Conservation (phyloP, 306 rosid species). For the Lotus japonicus region DNA sequence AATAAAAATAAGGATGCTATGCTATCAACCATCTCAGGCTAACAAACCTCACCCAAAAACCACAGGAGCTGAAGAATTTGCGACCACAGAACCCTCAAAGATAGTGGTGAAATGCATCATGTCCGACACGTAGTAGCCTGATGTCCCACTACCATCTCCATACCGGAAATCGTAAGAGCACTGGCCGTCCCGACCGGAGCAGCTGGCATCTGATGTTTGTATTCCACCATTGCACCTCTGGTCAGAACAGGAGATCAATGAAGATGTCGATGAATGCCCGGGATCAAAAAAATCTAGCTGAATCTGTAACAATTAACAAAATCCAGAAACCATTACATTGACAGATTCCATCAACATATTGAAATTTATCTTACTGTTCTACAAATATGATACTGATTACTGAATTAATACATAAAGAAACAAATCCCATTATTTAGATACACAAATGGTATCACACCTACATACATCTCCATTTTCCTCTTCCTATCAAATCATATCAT, state of each 20-base stretch:
- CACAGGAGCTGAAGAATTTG: constrained; percentile 75
- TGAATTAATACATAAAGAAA: background rate
- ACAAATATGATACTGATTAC: constrained; percentile 9
- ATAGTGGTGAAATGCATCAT: constrained; percentile 59
- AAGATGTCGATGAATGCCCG: constrained; percentile 63
- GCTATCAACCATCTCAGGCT: constrained; percentile 7
- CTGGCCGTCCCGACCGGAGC: constrained; percentile 65
- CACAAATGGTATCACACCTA: no score
- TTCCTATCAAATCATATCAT: no score
- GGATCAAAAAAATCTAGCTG: constrained; percentile 66
- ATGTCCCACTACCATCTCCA: constrained; percentile 97
- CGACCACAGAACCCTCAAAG: constrained; percentile 43
- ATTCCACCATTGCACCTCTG: constrained; percentile 60
- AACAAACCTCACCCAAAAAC: constrained; percentile 74
- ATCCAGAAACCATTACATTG: constrained; percentile 15
- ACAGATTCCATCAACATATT: background rate
- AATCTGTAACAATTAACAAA: constrained; percentile 40
- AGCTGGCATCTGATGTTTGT: constrained; percentile 65
- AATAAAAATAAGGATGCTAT: background rate
- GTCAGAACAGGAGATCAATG: constrained; percentile 69
- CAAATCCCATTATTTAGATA: no score
- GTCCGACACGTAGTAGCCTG: constrained; percentile 81
- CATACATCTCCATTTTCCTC: no score
- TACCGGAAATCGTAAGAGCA: constrained; percentile 82
- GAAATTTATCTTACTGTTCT: background rate